Percentiles rank a stretch among this genome's conserved stretches.
Conservation (phyloP, 345 rosid species). For the Eucalyptus marginata region DNA sequence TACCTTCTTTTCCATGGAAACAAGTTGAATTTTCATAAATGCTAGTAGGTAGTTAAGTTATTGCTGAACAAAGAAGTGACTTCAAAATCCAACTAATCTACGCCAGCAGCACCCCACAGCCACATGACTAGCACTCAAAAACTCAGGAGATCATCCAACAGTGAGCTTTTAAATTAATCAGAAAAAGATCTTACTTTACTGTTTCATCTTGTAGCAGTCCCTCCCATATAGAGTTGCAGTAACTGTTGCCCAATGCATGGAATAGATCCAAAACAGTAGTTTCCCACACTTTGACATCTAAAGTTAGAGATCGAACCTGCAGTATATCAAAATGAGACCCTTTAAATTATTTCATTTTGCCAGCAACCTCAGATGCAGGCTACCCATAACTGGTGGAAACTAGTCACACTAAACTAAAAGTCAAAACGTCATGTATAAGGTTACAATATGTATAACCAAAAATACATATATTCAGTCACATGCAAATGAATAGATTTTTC, state of each 20-base stretch:
- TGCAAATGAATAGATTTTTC: background rate
- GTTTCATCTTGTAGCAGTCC: slow-evolving; percentile 27
- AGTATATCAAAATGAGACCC: background rate
- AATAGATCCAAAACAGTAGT: slow-evolving; percentile 61
- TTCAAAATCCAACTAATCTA: background rate
- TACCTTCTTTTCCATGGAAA: background rate
- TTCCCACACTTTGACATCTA: slow-evolving; percentile 95
- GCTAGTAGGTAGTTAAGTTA: background rate
- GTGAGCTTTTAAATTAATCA: background rate
- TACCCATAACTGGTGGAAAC: background rate
- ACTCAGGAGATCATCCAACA: background rate
- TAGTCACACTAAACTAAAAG: background rate
- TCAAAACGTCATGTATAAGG: background rate
- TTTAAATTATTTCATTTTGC: background rate
- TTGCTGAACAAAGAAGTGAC: background rate
- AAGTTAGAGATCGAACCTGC: slow-evolving; percentile 78
- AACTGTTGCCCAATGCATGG: slow-evolving; percentile 55
- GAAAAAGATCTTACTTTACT: slow-evolving; percentile 25
- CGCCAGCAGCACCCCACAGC: background rate
- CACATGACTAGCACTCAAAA: background rate
- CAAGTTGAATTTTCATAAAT: background rate
- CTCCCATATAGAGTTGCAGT: slow-evolving; percentile 82
- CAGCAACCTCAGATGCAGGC: background rate
- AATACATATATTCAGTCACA: background rate
- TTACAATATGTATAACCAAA: background rate